A percentile compares a stretch with the other conserved stretches of the same genome.
Conservation (phyloP, 176 grass and related monocot genomes). For the Rhynchospora pubera region DNA sequence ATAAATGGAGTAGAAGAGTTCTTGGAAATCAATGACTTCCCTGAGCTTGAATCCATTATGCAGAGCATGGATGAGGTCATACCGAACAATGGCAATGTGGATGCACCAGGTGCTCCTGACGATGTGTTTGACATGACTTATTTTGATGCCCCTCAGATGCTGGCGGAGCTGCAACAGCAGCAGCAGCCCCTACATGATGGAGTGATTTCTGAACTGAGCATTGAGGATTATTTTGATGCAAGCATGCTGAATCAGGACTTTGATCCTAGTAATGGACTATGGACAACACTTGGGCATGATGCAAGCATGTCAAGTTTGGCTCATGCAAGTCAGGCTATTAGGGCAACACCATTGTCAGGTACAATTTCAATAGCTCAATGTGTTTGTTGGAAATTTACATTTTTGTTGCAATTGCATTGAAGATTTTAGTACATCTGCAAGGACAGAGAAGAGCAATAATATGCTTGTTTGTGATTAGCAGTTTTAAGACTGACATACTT, state of each 20-base stretch:
- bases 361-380: background rate
- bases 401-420: background rate
- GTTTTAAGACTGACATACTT: background rate
- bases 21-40: slow-evolving; percentile 86
- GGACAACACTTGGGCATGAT: slow-evolving; percentile 36
- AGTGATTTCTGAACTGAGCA: slow-evolving; percentile 31
- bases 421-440: background rate
- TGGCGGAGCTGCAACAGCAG: slow-evolving; percentile 41
- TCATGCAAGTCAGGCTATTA: slow-evolving; percentile 34
- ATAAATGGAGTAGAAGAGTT: slow-evolving; percentile 54
- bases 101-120: slow-evolving; percentile 20
- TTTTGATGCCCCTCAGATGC: slow-evolving; percentile 42
- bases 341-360: slow-evolving; percentile 53
- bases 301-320: slow-evolving; percentile 24
- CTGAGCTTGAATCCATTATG: slow-evolving; percentile 35
- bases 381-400: background rate
- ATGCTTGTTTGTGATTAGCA: background rate
- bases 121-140: slow-evolving; percentile 35
- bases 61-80: slow-evolving; percentile 26
- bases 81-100: background rate
- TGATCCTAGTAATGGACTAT: slow-evolving; percentile 34
- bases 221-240: slow-evolving; percentile 28
- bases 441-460: background rate
- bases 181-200: background rate
- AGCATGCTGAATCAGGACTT: slow-evolving; percentile 28